These are phyloP conservation scores for Rhizodiscina lignyota DNA, from an alignment of 495 filamentous ascomycete species.

Conservation along the genomic window DNA sequence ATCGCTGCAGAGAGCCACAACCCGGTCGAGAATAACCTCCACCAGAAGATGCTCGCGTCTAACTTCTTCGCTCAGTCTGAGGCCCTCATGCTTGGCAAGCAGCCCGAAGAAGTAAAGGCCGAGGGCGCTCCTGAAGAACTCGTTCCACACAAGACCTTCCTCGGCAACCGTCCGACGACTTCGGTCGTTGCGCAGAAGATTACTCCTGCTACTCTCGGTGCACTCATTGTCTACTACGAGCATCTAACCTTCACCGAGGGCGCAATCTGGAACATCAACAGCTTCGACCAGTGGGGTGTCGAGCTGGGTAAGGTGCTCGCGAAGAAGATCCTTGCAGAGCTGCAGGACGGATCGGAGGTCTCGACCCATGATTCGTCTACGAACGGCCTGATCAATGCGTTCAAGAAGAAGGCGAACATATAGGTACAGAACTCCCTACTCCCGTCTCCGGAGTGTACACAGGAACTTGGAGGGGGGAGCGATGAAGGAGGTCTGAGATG, in stretches of 20 bases:
- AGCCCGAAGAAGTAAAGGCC: conserved; percentile 69
- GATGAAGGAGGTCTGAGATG: too few species aligned
- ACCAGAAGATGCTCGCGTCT: conserved; percentile 96
- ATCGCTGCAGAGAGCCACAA: conserved; percentile 92
- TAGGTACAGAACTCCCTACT: too few species aligned
- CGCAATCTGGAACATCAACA: conserved; percentile 98
- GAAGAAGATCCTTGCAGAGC: conserved; percentile 37
- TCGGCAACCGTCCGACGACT: conserved; percentile 92
- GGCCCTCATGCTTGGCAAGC: conserved; percentile 97
- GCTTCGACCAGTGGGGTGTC: conserved; percentile 98
- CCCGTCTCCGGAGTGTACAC: too few species aligned
- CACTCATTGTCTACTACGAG: conserved; percentile 96
- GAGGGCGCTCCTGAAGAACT: conserved; percentile 75
- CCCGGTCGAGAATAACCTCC: conserved; percentile 75
- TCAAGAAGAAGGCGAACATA: conserved; percentile 46
- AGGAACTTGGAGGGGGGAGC: too few species aligned
- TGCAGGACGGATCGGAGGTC: conserved; percentile 53
- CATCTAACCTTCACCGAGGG: conserved; percentile 96
- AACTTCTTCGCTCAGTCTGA: conserved; percentile 98
- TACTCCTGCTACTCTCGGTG: conserved; percentile 82
- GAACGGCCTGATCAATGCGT: conserved; percentile 71
- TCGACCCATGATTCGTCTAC: conserved; percentile 70
- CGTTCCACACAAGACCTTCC: conserved; percentile 96
- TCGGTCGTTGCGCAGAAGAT: conserved; percentile 89
- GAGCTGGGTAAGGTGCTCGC: conserved; percentile 93